Conservation (phyloP, 2,329 filamentous ascomycete genomes). For the Metarhizium sp. region DNA sequence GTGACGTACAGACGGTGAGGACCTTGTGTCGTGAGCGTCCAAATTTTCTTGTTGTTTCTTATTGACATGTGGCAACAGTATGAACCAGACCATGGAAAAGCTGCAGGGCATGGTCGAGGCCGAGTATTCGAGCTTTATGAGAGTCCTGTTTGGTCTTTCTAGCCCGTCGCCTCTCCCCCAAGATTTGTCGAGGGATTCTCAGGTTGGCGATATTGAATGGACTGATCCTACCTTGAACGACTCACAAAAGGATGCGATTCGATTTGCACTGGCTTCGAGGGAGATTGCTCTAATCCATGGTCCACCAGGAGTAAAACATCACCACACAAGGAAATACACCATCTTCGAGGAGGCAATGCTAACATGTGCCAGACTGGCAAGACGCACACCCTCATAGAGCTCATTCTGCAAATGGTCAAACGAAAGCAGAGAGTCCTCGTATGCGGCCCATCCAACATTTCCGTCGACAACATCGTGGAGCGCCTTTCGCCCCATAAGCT, state of each 20-base stretch:
- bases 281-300: slow-evolving; percentile 91
- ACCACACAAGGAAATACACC: background rate
- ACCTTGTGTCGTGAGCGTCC: background rate
- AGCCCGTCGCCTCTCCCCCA: slow-evolving; percentile 38
- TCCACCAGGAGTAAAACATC: slow-evolving; percentile 60
- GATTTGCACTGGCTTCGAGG: slow-evolving; percentile 73
- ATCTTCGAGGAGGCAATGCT: slow-evolving; percentile 1
- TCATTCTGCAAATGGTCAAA: slow-evolving; percentile 83
- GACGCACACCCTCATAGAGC: slow-evolving; percentile 89
- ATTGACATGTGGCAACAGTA: slow-evolving; percentile 29
- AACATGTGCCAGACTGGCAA: slow-evolving; percentile 64
- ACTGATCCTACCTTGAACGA: slow-evolving; percentile 53
- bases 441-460: slow-evolving; percentile 95
- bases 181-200: slow-evolving; percentile 32
- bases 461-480: slow-evolving; percentile 97
- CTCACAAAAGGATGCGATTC: slow-evolving; percentile 57
- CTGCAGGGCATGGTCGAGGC: slow-evolving; percentile 47
- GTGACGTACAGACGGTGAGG: slow-evolving; percentile 51
- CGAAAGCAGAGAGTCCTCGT: slow-evolving; percentile 69
- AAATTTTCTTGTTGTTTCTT: background rate
- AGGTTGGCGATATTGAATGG: slow-evolving; percentile 44
- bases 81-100: slow-evolving; percentile 54
- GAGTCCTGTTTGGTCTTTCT: slow-evolving; percentile 52
- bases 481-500: slow-evolving; percentile 76
- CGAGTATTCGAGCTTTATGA: slow-evolving; percentile 50